phyloP scores from a whole-genome alignment of 2,329 filamentous ascomycete genomes.

The Biscogniauxia mediterranea region DNA sequence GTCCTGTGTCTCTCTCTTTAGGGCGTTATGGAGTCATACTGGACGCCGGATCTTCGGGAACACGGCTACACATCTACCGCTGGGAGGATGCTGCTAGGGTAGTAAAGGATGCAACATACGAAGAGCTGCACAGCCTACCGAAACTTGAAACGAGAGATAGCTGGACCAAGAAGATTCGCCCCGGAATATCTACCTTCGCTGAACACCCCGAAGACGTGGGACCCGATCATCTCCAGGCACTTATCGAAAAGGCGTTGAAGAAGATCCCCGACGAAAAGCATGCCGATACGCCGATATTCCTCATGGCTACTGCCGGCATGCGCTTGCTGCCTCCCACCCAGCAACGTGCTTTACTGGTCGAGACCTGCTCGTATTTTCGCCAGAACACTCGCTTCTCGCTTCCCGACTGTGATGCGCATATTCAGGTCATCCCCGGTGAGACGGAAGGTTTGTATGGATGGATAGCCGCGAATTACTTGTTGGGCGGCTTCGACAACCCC shows the following conservation, averaged over 20 bases:
- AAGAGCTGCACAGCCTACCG: slow-evolving; percentile 69
- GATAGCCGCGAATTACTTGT: slow-evolving; percentile 93
- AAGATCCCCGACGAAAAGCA: slow-evolving; percentile 75
- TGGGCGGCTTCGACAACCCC: slow-evolving; percentile 84
- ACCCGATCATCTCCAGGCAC: slow-evolving; percentile 72
- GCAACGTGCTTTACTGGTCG: slow-evolving; percentile 68
- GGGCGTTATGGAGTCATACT: slow-evolving; percentile 88
- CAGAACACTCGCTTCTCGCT: slow-evolving; percentile 76
- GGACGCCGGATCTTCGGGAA: slow-evolving; percentile 96
- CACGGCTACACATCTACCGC: slow-evolving; percentile 88
- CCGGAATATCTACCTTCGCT: slow-evolving; percentile 89
- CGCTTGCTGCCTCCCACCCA: slow-evolving; percentile 75
- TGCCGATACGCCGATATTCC: slow-evolving; percentile 83
- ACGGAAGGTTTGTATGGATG: slow-evolving; percentile 96
- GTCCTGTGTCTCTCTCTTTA: slow-evolving; percentile 26
- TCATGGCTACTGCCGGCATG: slow-evolving; percentile 96
- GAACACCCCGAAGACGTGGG: slow-evolving; percentile 74
- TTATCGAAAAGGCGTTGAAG: slow-evolving; percentile 78
- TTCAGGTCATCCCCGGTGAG: slow-evolving; percentile 93
- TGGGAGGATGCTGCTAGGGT: slow-evolving; percentile 79
- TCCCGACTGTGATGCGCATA: slow-evolving; percentile 84
- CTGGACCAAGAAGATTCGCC: slow-evolving; percentile 92
- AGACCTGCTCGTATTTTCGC: slow-evolving; percentile 80
- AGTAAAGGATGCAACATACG: slow-evolving; percentile 55
- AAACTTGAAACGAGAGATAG: slow-evolving; percentile 78